phyloP scores from a whole-genome alignment of 2,329 filamentous ascomycete species.

The Ceratocystis harringtonii region DNA sequence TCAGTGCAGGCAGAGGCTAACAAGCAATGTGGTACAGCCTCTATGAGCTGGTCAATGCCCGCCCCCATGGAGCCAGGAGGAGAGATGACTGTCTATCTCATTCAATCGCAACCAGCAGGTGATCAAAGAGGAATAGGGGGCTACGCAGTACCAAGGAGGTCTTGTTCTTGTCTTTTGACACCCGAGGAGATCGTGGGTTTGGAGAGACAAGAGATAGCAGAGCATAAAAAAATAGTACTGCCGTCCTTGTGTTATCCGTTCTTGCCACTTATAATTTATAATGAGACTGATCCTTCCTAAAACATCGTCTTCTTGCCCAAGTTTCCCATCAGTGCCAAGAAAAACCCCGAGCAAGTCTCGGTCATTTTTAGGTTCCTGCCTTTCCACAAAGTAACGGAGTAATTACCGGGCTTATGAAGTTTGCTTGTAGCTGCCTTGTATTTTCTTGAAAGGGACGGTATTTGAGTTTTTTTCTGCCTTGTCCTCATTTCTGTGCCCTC shows the following conservation, averaged over 20 bases:
- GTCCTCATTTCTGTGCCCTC: background rate
- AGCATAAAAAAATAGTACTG: background rate
- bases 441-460: too few relatives aligned
- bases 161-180: background rate
- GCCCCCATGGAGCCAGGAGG: background rate
- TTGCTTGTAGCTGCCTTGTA: too few relatives aligned
- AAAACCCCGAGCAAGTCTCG: too few relatives aligned
- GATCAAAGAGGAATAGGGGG: background rate
- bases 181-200: background rate
- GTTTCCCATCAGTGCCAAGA: too few relatives aligned
- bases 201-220: background rate
- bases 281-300: background rate
- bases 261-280: background rate
- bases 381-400: background rate
- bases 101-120: background rate
- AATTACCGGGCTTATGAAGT: too few relatives aligned
- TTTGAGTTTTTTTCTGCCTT: background rate
- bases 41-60: background rate
- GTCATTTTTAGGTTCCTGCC: background rate
- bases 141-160: background rate
- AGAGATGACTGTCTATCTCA: background rate
- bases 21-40: background rate
- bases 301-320: background rate
- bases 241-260: background rate
- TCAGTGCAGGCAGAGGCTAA: constrained; percentile 4